These are phyloP conservation scores for Orbilia blumenaviensis DNA, from an alignment of 2,329 filamentous ascomycete species.

Conservation along the genomic window DNA sequence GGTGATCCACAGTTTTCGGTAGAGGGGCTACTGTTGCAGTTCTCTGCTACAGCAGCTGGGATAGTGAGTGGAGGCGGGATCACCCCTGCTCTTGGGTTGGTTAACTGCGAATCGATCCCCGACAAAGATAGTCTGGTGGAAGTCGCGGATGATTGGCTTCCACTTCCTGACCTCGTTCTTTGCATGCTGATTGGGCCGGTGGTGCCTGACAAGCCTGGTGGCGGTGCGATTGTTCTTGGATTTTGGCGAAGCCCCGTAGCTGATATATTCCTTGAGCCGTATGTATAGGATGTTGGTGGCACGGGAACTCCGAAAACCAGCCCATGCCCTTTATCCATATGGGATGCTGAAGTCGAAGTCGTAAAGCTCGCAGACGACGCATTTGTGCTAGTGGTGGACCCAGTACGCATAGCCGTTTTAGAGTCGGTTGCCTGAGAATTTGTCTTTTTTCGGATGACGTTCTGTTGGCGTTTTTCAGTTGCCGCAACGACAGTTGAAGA, in stretches of 20 bases:
- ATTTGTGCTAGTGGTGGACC: conserved; percentile 48
- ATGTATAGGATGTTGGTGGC: conserved; percentile 48
- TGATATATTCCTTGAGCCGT: conserved; percentile 31
- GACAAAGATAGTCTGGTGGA: conserved; percentile 31
- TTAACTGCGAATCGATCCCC: conserved; percentile 36
- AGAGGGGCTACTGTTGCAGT: conserved; percentile 53
- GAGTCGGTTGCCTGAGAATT: conserved; percentile 15
- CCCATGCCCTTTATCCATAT: conserved; percentile 35
- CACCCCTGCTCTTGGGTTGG: conserved; percentile 18
- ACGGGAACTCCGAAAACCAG: conserved; percentile 43
- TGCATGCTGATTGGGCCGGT: conserved; percentile 30
- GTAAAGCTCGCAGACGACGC: conserved; percentile 49
- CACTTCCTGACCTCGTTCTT: conserved; percentile 46
- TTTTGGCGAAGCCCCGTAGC: conserved; percentile 19
- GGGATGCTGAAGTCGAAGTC: conserved; percentile 41
- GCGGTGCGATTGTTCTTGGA: conserved; percentile 27
- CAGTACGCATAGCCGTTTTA: conserved; percentile 42
- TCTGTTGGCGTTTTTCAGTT: conserved; percentile 39
- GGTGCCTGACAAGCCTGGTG: conserved; percentile 26
- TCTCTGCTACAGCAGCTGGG: conserved; percentile 50
- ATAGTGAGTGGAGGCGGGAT: conserved; percentile 52
- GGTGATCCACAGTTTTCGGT: conserved; percentile 53
- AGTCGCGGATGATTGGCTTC: conserved; percentile 37
- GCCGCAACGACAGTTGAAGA: conserved; percentile 18
- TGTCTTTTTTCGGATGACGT: conserved; percentile 36